Base-by-base conservation (phyloP, 1,139 yeast species). In the Magnusiomyces sp. region DNA sequence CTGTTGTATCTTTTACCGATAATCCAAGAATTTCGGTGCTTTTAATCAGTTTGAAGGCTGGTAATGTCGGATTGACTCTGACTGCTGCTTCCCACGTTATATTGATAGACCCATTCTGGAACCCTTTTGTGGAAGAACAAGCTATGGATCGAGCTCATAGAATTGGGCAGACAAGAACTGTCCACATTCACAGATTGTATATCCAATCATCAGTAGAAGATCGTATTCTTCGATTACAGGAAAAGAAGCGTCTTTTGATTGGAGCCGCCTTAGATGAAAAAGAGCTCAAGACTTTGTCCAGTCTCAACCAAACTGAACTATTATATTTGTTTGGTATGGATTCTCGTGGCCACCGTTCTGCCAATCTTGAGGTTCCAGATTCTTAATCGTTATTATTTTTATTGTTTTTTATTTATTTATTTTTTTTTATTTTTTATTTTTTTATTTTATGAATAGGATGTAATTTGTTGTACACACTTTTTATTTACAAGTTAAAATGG, bases 101-200 rank as follows among this genome's bases (percentile, higher is more conserved):
- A 47, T 76, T 90, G 11, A 76, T 87, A 73, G 97, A 90, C 64
- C 97, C 97, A 14, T 90, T 88, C 63, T 90, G 97, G 97, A 90
- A 90, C 62, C 97, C 97, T 1, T 90, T 76, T 65, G 95, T 90
- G 2, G 97, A 90, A 66, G 95, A 86, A 45, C 97, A 90, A 68
- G 97, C 97, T 0, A 88, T 86, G 77, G 97, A 88, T 65, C 78
- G 98, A 57, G 95, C 94, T 5, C 92, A 92, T 68, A 77, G 98
- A 65, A 86, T 90, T 57, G 96, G 97, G 5, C 98, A 90, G 67
- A 76, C 77, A 34, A 72, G 79, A 51, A 81, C 81, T 42, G 97
- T 90, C 13, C 71, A 67, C 56, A 87, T 90, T 23, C 83, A 89
- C 65, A 74, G 88, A 57, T 68, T 90, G 19, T 74, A 85, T 60